phyloP scores from a whole-genome alignment of 2,329 filamentous ascomycete genomes.

The Colletotrichum sp. region DNA sequence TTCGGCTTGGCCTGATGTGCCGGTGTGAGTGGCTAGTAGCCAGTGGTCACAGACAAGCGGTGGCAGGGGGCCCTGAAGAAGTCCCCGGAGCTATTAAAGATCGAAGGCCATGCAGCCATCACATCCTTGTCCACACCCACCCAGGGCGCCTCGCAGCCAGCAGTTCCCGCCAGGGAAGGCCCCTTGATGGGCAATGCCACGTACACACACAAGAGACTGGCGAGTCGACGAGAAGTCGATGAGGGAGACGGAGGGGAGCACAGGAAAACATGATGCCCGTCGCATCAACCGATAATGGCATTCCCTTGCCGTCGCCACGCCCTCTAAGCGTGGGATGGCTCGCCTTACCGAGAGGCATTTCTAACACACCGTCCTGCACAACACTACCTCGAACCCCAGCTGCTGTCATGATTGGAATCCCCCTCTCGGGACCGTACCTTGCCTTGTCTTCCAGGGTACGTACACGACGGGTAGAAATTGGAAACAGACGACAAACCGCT shows the following conservation, averaged over 20 bases:
- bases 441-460: conserved; percentile 14
- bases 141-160: conserved; percentile 17
- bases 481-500: conserved; percentile 21
- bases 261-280: background rate
- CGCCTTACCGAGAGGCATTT: background rate
- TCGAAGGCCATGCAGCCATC: conserved; percentile 24
- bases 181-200: conserved; percentile 22
- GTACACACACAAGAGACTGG: conserved; percentile 20
- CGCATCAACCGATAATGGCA: background rate
- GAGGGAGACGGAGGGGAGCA: background rate
- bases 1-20: conserved; percentile 20
- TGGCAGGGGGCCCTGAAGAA: conserved; percentile 24
- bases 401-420: conserved; percentile 12
- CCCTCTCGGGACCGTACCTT: conserved; percentile 20
- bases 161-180: conserved; percentile 20
- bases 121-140: conserved; percentile 21
- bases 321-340: background rate
- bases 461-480: conserved; percentile 20
- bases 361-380: background rate
- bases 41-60: conserved; percentile 18
- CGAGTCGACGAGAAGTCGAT: background rate
- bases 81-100: conserved; percentile 25
- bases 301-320: background rate
- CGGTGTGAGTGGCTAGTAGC: conserved; percentile 10
- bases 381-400: background rate